Percentiles rank a stretch among this genome's conserved stretches.
phyloP scores from a whole-genome alignment of 2,329 filamentous ascomycete species.

The Juglanconis sp. region DNA sequence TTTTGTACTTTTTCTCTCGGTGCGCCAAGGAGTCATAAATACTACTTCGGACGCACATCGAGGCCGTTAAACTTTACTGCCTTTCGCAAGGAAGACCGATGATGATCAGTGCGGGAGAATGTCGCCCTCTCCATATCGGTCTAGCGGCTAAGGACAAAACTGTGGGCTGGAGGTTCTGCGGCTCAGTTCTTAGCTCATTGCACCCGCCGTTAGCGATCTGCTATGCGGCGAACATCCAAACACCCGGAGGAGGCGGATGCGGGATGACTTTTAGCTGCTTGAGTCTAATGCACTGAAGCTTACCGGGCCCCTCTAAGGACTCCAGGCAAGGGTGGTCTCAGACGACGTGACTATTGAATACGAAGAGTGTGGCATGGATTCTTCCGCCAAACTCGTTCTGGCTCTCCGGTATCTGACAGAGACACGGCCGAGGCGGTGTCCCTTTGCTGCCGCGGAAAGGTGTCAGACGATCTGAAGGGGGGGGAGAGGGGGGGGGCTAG shows the following conservation, averaged over 20 bases:
- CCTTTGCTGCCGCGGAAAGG: neutral
- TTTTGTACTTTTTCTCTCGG: no score
- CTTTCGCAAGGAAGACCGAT: neutral
- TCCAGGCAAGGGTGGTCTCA: constrained; percentile 3
- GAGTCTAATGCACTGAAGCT: constrained; percentile 15
- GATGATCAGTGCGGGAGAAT: neutral
- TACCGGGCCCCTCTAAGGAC: neutral
- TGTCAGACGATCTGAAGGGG: neutral
- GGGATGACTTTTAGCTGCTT: constrained; percentile 10
- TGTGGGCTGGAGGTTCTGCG: neutral
- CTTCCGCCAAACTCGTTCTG: neutral
- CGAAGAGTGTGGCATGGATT: constrained; percentile 8
- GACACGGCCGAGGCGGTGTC: neutral
- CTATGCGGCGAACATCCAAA: neutral
- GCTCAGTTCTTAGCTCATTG: neutral
- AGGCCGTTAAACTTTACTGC: neutral
- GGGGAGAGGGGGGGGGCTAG: constrained; percentile 7
- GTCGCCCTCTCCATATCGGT: neutral
- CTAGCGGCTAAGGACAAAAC: neutral
- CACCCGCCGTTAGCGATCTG: constrained; percentile 4
- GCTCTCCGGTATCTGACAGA: constrained; percentile 1
- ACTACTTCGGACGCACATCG: neutral
- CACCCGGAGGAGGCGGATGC: neutral
- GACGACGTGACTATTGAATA: constrained; percentile 13
- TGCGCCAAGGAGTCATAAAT: neutral